These are phyloP conservation scores for Eragrostis curvula DNA, from an alignment of 176 grass and related monocot species.

Conservation along the genomic window DNA sequence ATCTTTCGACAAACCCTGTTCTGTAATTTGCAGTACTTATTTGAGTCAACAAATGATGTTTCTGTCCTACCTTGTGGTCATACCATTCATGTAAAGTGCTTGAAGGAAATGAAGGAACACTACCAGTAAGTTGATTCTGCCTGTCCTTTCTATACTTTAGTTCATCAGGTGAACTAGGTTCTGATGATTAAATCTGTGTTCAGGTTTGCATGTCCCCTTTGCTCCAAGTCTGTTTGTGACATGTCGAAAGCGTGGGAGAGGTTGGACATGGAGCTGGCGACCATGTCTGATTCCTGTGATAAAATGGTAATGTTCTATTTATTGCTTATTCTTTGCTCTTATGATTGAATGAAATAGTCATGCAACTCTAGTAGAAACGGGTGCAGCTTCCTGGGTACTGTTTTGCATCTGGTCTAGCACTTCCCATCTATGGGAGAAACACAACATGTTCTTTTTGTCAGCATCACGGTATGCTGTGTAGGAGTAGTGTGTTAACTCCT, in stretches of 20 bases:
- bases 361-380: background rate
- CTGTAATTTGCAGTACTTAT: constrained; percentile 69
- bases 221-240: constrained; percentile 96
- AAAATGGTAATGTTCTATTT: constrained; percentile 59
- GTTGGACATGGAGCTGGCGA: constrained; percentile 77
- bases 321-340: background rate
- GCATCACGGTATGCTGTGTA: background rate
- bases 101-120: constrained; percentile 94
- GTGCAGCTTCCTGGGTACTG: background rate
- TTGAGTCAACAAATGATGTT: constrained; percentile 79
- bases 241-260: constrained; percentile 98
- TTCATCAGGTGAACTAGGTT: constrained; percentile 4
- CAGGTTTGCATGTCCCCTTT: constrained; percentile 91
- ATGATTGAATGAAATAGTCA: background rate
- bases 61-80: constrained; percentile 83
- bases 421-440: background rate
- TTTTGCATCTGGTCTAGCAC: background rate
- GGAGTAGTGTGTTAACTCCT: too few species aligned
- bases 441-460: background rate
- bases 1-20: constrained; percentile 22
- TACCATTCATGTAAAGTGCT: constrained; percentile 85
- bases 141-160: background rate
- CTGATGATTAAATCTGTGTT: constrained; percentile 10
- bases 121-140: constrained; percentile 62
- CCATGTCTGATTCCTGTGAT: constrained; percentile 59